Base-by-base conservation (phyloP, 2,329 filamentous ascomycete species). In the Lachnellula cervina region DNA sequence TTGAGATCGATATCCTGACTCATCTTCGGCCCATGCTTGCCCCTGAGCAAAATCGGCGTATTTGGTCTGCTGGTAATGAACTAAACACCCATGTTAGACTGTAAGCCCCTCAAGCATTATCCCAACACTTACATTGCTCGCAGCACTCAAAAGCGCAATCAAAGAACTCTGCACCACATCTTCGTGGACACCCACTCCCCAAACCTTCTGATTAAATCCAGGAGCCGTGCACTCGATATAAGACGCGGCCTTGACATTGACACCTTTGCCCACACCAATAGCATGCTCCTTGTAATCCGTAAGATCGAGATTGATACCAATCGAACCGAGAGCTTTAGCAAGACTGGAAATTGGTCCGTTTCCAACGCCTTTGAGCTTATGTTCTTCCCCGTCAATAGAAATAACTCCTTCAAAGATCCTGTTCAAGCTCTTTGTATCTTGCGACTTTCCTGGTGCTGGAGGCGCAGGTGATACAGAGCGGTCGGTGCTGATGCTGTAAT, bases 211-310 rank as follows among this genome's bases (percentile, higher is more conserved):
- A 52, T 80, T 81, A 60, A 79, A 86, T 47, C 81, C 83, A 4
- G 81, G 74, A 19, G 85, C 80, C 28, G 81, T 91, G 73, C 91
- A 96, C 72, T 97, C 89, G 61, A 97, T 96, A 70, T 95, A 97
- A 2, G 92, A 90, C 2, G 91, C 93, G n/a, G 93, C 93, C 77
- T 95, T 95, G 63, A 93, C 90, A 59, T 90, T 83, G 28, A 55
- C 84, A 82, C 59, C 89, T 90, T 51, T 32, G 28, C 28, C 28
- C 9, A 80, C 78, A 62, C 90, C 90, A 64, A 97, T 91, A 28
- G 92, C 88, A 74, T 97, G 93, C 73, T 97, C 94, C 77, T 95
- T 96, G 78, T 97, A 97, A 71, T 97, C 90, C 46, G 86, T 83
- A 51, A 97, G 90, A 69, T 97, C 93, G 23, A 97, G 78, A 68